phyloP scores from a whole-genome alignment of 148 eudicot species.

The Amaranthus palmeri region DNA sequence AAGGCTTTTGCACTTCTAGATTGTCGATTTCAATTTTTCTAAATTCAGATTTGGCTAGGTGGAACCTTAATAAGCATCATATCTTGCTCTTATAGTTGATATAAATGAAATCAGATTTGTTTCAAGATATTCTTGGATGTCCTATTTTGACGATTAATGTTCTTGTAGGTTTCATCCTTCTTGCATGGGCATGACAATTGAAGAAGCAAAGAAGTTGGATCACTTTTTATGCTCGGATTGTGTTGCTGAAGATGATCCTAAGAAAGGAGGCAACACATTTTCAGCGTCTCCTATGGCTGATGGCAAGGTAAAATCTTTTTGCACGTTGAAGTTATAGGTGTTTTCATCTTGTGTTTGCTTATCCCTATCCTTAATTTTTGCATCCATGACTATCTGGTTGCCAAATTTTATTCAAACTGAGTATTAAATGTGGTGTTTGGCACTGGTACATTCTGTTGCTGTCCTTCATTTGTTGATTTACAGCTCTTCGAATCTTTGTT shows the following conservation, averaged over 20 bases:
- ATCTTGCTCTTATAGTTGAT: constrained; percentile 2
- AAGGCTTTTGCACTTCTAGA: neutral
- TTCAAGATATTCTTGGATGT: neutral
- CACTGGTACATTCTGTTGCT: neutral
- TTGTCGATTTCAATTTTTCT: neutral
- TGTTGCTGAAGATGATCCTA: constrained; percentile 57
- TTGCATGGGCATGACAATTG: constrained; percentile 92
- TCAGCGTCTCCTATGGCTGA: constrained; percentile 48
- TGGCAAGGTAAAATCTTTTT: constrained; percentile 49
- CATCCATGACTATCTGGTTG: constrained; percentile 5
- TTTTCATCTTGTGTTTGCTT: neutral
- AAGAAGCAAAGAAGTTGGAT: constrained; percentile 87
- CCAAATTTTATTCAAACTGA: neutral
- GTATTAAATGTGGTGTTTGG: neutral
- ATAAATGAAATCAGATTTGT: neutral
- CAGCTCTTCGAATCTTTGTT: too few species aligned
- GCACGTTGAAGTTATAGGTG: constrained; percentile 2
- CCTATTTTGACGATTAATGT: constrained; percentile 1
- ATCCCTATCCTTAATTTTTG: neutral
- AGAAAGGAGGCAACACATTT: constrained; percentile 50
- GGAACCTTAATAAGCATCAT: neutral
- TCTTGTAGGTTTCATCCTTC: constrained; percentile 84
- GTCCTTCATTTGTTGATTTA: neutral
- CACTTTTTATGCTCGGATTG: constrained; percentile 86
- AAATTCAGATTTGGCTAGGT: neutral